Percentiles rank a stretch among this genome's conserved stretches.
phyloP scores from a whole-genome alignment of 345 rosid genomes.

The Brassica napus region DNA sequence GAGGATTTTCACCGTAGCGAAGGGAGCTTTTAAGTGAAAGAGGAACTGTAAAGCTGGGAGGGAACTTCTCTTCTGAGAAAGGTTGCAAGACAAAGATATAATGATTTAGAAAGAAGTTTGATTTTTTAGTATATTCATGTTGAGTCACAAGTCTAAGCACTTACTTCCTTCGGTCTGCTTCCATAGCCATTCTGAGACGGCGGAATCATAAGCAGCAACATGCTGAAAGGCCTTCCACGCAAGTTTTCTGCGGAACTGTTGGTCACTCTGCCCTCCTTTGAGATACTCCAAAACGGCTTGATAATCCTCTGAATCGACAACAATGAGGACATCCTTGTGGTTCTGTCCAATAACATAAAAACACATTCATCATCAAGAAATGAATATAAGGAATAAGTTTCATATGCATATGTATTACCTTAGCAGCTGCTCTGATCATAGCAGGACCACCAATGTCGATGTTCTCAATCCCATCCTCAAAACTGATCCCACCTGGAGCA shows the following conservation, averaged over 20 bases:
- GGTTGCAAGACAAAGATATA: constrained; percentile 17
- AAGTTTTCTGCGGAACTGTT: constrained; percentile 77
- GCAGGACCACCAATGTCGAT: constrained; percentile 95
- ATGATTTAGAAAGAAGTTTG: constrained; percentile 1
- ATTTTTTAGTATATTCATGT: neutral
- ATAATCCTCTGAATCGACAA: constrained; percentile 80
- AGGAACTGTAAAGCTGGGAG: constrained; percentile 80
- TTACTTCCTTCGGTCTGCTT: constrained; percentile 73
- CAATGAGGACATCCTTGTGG: constrained; percentile 88
- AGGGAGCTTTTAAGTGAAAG: constrained; percentile 69
- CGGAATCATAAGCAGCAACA: constrained; percentile 88
- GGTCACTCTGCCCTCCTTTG: constrained; percentile 60
- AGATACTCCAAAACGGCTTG: constrained; percentile 69
- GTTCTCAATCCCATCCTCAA: constrained; percentile 91
- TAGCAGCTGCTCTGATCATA: constrained; percentile 97
- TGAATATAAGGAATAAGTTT: neutral
- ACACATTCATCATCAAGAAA: constrained; percentile 1
- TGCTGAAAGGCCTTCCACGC: constrained; percentile 91
- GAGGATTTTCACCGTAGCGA: constrained; percentile 96
- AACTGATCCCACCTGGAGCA: constrained; percentile 58
- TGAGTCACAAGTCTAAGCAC: neutral
- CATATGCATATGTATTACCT: constrained; percentile 46
- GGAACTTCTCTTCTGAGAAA: constrained; percentile 67
- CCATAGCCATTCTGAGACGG: constrained; percentile 96
- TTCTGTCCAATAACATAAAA: constrained; percentile 53